These are phyloP conservation scores for Mycena albidolilacea DNA, from an alignment of 768 basidiomycete genomes.

Conservation along the genomic window DNA sequence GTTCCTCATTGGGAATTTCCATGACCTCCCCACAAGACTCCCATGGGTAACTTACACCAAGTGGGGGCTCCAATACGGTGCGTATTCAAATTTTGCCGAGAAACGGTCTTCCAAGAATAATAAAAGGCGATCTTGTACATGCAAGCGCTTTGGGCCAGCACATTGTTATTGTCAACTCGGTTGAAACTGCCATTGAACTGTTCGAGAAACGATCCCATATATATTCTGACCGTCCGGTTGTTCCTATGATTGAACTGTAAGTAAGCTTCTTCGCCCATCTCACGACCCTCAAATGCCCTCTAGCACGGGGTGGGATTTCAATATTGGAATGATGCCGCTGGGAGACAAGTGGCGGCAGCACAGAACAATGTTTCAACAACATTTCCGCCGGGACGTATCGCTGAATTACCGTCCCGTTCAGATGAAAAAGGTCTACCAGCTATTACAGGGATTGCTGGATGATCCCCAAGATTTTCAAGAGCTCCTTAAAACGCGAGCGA, in stretches of 20 bases:
- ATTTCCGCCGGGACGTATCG: conserved; percentile 43
- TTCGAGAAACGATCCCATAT: conserved; percentile 43
- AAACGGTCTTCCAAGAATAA: neutral
- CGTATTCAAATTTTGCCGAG: neutral
- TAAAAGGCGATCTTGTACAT: conserved; percentile 43
- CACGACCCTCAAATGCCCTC: neutral
- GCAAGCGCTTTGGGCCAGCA: conserved; percentile 43
- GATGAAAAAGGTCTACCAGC: conserved; percentile 41
- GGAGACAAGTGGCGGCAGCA: conserved; percentile 49
- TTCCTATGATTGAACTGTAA: conserved; percentile 39
- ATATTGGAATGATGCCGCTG: conserved; percentile 47
- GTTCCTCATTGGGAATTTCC: conserved; percentile 42
- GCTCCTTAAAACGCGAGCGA: conserved; percentile 33
- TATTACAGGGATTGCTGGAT: conserved; percentile 38
- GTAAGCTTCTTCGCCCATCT: conserved; percentile 19
- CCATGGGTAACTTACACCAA: conserved; percentile 42
- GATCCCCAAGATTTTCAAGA: conserved; percentile 36
- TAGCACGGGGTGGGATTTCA: conserved; percentile 37
- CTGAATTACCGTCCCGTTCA: conserved; percentile 43
- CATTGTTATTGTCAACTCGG: conserved; percentile 47
- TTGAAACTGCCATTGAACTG: conserved; percentile 43
- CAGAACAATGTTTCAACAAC: conserved; percentile 47
- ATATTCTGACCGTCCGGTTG: conserved; percentile 42
- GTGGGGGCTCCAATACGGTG: conserved; percentile 44
- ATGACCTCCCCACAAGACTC: conserved; percentile 36